Evolutionary conservation across 345 rosid genomes (phyloP).

Genomic region (Brassica juncea): DNA sequence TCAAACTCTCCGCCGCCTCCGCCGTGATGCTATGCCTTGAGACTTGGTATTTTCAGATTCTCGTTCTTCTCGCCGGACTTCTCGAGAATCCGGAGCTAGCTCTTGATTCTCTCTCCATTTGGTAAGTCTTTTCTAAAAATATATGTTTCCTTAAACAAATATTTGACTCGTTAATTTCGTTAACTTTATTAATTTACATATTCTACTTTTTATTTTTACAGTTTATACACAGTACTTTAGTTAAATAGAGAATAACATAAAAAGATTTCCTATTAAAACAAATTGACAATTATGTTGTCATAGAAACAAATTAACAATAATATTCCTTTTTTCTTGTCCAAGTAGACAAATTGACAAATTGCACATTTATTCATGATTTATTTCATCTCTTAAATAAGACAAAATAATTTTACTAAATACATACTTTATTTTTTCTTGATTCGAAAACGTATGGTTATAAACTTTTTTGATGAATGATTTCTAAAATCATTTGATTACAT

Average conservation of each 20-base stretch:
- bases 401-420: background rate
- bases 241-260: background rate
- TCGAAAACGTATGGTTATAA: background rate
- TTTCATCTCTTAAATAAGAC: background rate
- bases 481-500: background rate
- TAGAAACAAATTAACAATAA: background rate
- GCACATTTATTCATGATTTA: background rate
- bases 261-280: background rate
- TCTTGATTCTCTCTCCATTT: constrained; percentile 39
- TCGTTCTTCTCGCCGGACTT: constrained; percentile 55
- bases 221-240: background rate
- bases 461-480: background rate
- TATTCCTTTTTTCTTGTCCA: background rate
- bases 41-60: constrained; percentile 55
- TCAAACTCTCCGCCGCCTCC: constrained; percentile 56
- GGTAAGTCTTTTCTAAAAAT: constrained; percentile 15
- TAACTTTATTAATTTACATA: background rate
- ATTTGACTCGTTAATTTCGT: background rate
- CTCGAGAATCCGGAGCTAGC: constrained; percentile 54
- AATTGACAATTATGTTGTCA: no score
- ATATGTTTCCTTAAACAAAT: background rate
- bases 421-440: background rate
- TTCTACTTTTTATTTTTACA: background rate
- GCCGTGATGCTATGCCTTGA: constrained; percentile 64
- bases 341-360: background rate